Base-by-base conservation (phyloP, 2,329 filamentous ascomycete genomes). In the Colletotrichum sp. region DNA sequence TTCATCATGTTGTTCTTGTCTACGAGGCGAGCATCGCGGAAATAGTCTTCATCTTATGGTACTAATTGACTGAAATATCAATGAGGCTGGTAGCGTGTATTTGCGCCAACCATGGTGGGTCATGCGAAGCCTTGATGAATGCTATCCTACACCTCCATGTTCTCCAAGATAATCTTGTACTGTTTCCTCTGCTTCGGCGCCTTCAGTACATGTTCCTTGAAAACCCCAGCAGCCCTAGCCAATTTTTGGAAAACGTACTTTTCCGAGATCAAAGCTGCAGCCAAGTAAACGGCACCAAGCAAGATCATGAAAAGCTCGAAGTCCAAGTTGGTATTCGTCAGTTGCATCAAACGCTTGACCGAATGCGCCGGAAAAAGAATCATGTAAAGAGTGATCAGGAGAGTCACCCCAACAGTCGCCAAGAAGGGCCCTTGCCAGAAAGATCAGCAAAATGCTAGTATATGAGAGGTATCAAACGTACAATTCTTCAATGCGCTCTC, bases 161-260 rank as follows among this genome's bases (percentile, higher is more conserved):
- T 88, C 82, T 97, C 94, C 66, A 90, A 82, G 34, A 98, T 93
- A 24, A 95, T 80, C 86, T 99, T 99, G 83, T 98, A 98, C 86
- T 93, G 89, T 85, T 98, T 98, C 78, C 96, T 91, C 85, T 94
- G 92, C 87, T 98, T 98, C 59, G 88, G 86, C 82, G 88, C 89
- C 66, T 90, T 84, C 79, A 90, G 85, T 83, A 95, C 71, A n/a
- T 83, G 85, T 67, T 90, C 85, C 81, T 92, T 94, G 18, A 90
- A 79, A 34, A 86, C 86, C 2, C 95, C 95, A 71, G 98, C 86
- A 63, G 88, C 84, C 77, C 91, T 92, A 21, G 95, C 94, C 71
- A 98, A 79, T 26, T 86, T 85, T 44, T 93, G 92, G 77, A 98
- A 94, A 6, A 97, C 52, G 71, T 91, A 90, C 72, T 90, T 90